Percentiles rank a stretch among this genome's conserved stretches.
Conservation (phyloP, 108 stramenopile species). For the Nitzschia palea region DNA sequence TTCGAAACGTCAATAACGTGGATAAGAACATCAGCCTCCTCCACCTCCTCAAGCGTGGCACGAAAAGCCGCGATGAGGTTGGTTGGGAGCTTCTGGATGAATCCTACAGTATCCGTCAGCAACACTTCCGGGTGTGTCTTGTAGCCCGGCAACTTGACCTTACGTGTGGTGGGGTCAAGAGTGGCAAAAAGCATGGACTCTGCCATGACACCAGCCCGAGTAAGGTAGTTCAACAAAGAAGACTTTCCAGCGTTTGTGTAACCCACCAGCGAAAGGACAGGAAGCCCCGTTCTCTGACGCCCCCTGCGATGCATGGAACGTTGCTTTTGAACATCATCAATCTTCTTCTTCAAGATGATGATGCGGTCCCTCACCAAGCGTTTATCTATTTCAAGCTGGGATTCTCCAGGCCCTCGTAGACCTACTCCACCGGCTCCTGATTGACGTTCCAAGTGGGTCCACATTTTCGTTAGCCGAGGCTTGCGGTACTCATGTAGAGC, state of each 20-base stretch:
- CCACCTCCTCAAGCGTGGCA: constrained; percentile 94
- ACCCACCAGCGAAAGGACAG: constrained; percentile 87
- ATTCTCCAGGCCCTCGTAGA: constrained; percentile 92
- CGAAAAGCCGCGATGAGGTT: constrained; percentile 95
- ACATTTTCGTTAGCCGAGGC: constrained; percentile 93
- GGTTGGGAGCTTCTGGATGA: constrained; percentile 97
- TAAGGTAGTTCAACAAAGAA: constrained; percentile 88
- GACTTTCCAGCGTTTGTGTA: constrained; percentile 98
- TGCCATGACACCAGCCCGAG: constrained; percentile 93
- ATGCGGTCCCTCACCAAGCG: constrained; percentile 92
- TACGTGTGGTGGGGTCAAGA: constrained; percentile 95
- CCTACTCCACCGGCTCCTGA: constrained; percentile 92
- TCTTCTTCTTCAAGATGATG: constrained; percentile 84
- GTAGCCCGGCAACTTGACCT: constrained; percentile 89
- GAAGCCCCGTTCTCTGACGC: constrained; percentile 74
- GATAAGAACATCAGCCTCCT: constrained; percentile 89
- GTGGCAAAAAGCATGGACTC: constrained; percentile 96
- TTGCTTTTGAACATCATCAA: constrained; percentile 89
- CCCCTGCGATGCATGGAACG: constrained; percentile 80
- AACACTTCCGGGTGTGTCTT: constrained; percentile 93
- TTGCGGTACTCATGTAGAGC: constrained; percentile 93
- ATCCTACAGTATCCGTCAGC: constrained; percentile 97
- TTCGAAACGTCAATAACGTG: constrained; percentile 93
- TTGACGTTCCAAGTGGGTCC: constrained; percentile 95
- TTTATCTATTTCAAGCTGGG: constrained; percentile 93